Percentiles rank a stretch among this genome's conserved stretches.
These are phyloP conservation scores for Helicocarpus griseus DNA, from an alignment of 2,329 filamentous ascomycete species.

Conservation along the genomic window DNA sequence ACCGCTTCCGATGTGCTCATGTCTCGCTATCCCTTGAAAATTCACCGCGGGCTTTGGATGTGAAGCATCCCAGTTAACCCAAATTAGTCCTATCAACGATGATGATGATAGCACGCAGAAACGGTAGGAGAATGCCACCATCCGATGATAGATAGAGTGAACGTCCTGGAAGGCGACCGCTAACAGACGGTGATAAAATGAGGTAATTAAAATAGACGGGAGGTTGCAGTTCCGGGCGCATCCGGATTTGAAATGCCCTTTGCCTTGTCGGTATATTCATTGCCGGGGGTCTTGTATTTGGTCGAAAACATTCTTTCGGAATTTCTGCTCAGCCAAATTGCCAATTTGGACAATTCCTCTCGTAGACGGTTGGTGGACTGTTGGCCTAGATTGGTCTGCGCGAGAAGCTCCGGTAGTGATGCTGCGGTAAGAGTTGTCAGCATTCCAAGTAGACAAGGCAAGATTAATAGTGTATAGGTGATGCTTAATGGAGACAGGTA, in stretches of 20 bases:
- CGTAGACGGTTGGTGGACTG: conserved; percentile 81
- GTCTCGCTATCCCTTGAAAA: no score
- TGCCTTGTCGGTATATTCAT: conserved; percentile 30
- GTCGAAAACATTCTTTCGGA: conserved; percentile 62
- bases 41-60: no score
- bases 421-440: conserved; percentile 44
- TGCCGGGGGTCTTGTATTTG: conserved; percentile 33
- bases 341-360: conserved; percentile 81
- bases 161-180: neutral
- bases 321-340: conserved; percentile 71
- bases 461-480: no score
- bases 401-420: conserved; percentile 81
- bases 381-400: conserved; percentile 95
- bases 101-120: no score
- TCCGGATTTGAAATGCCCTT: conserved; percentile 21
- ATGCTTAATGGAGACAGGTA: neutral
- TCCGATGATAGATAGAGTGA: no score
- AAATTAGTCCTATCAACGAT: no score
- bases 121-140: no score
- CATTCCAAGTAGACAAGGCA: no score
- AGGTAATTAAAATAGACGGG: conserved; percentile 18
- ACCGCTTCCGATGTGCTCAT: no score
- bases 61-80: no score
- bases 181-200: neutral
- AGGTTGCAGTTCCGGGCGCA: conserved; percentile 23